Base-by-base conservation (phyloP, 805 yeast genomes). In the Kuraishia cidri region DNA sequence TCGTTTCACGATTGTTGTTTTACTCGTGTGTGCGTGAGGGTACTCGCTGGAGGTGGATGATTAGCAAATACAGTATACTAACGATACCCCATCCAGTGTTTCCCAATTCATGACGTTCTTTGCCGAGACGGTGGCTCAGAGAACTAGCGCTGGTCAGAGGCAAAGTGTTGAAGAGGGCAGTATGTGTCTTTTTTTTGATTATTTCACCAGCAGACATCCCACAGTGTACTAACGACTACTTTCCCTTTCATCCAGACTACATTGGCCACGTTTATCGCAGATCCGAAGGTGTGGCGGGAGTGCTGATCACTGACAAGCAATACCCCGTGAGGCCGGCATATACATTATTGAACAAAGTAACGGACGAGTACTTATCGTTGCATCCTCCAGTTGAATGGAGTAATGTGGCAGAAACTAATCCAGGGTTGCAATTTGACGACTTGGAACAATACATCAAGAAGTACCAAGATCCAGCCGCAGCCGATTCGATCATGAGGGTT, bases 251-350 rank as follows among this genome's bases (percentile, higher is more conserved):
- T 26, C 19, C 33, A 50, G 56, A 70, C 59, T 90, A 92, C 56
- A 69, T 85, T 7, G 97, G 95, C 5, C 97, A 92, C 56, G 90
- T 87, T 0, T 92, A 81, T 57, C 78, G 88, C 20, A 72, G 97
- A 45, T 59, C 81, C 16, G 97, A 92, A 56, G 97, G 97, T 3
- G 52, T 90, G 23, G 82, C 94, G 15, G 95, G 95, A 41, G 95
- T 92, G 22, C 61, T 92, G 39, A 83, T 92, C 55, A 75, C 95
- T 29, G 98, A 92, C 56, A 83, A 84, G 56, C 97, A 90, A 45
- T 92, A 92, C 58, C 98, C 97, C 2, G 90, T 86, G 21, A 73
- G 98, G 54, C 97, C 96, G 10, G 97, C 97, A 1, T 90, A 86
- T 60, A 84, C 97, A 2, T 65, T 92, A 38, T 70, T 92, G 48